Conservation (phyloP, 1,284 basidiomycete species). For the Apiotrichum gamsii region DNA sequence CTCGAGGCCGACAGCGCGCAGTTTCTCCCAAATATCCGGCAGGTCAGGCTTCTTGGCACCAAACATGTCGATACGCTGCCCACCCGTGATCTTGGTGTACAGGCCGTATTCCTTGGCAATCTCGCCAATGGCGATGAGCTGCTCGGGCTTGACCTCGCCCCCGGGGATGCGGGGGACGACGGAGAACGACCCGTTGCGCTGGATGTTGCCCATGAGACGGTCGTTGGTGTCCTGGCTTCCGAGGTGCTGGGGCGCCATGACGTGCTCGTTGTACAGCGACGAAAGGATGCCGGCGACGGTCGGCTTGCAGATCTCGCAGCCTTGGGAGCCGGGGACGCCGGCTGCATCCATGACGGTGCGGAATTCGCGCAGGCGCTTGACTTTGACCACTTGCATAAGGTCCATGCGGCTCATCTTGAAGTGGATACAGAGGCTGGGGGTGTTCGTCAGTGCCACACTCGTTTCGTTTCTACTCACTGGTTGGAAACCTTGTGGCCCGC, state of each 20-base stretch:
- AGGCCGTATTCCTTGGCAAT: constrained; percentile 65
- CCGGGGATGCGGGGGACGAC: constrained; percentile 60
- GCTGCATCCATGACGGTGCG: constrained; percentile 54
- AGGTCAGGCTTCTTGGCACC: constrained; percentile 68
- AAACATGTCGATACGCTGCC: constrained; percentile 66
- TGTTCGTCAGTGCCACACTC: too few species aligned
- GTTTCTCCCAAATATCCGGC: constrained; percentile 68
- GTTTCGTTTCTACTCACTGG: constrained; percentile 12
- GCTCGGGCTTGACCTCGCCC: constrained; percentile 58
- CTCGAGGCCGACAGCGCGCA: constrained; percentile 63
- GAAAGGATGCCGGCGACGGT: constrained; percentile 63
- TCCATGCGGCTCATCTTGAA: constrained; percentile 64
- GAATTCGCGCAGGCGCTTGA: constrained; percentile 61
- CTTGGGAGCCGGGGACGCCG: constrained; percentile 55
- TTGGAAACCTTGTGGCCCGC: constrained; percentile 59
- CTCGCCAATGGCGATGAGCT: constrained; percentile 61
- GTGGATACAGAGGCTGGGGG: constrained; percentile 59
- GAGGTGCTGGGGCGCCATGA: constrained; percentile 61
- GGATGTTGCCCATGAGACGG: constrained; percentile 66
- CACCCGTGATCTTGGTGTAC: constrained; percentile 64
- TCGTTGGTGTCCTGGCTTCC: constrained; percentile 55
- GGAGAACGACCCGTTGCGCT: constrained; percentile 66
- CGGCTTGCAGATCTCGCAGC: constrained; percentile 70
- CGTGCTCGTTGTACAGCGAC: constrained; percentile 57
- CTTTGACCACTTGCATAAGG: constrained; percentile 62